phyloP scores from a whole-genome alignment of 495 filamentous ascomycete genomes.

The Talaromyces thailandensis region DNA sequence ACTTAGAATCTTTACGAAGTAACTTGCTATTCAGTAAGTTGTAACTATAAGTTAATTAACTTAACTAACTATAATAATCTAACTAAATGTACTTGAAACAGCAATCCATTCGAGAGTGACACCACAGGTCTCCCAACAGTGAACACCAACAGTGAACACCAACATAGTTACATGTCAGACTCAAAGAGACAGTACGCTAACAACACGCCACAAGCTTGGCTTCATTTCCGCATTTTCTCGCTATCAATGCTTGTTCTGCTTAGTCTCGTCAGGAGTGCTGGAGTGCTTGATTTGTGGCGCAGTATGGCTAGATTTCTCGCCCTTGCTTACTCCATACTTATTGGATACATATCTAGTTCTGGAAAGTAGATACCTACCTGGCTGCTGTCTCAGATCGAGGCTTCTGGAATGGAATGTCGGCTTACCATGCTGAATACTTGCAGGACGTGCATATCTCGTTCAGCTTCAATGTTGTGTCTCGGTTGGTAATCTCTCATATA shows the following conservation, averaged over 20 bases:
- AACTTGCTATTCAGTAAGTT: too few relatives aligned
- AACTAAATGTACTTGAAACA: too few relatives aligned
- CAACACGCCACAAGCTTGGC: constrained; percentile 2
- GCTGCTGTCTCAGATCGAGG: not conserved
- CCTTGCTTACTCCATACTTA: not conserved
- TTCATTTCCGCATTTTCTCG: constrained; percentile 2
- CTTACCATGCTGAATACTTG: not conserved
- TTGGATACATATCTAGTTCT: not conserved
- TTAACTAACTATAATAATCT: too few relatives aligned
- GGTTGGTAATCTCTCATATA: not conserved
- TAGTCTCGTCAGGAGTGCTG: not conserved
- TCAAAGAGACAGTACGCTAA: not conserved
- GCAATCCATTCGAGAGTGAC: not conserved
- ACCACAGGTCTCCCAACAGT: not conserved
- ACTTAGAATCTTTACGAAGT: too few relatives aligned
- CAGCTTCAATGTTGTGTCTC: not conserved
- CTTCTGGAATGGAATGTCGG: not conserved
- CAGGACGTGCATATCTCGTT: not conserved
- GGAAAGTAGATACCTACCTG: too few relatives aligned
- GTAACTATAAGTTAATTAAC: too few relatives aligned
- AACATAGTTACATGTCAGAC: too few relatives aligned
- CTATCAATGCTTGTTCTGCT: constrained; percentile 2
- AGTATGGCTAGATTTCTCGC: not conserved
- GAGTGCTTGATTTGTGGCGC: not conserved
- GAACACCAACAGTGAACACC: not conserved